Percentiles rank a stretch among this genome's conserved stretches.
These are phyloP conservation scores for Aspergillus piperis DNA, from an alignment of 2,329 filamentous ascomycete genomes.

Conservation along the genomic window DNA sequence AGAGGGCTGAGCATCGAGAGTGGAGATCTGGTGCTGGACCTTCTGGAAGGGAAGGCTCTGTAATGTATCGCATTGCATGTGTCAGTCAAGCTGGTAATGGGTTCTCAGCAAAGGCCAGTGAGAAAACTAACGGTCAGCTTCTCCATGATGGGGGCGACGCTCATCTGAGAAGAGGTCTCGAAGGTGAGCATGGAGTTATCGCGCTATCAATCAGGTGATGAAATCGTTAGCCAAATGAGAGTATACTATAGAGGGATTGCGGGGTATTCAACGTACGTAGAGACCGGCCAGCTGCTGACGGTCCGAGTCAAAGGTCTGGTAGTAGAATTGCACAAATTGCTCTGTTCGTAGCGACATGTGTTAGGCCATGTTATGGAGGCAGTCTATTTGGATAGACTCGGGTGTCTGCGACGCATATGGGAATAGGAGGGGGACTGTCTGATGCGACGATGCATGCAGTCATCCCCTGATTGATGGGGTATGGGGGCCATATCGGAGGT, in stretches of 20 bases:
- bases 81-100: background rate
- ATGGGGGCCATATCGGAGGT: background rate
- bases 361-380: conserved; percentile 19
- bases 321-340: conserved; percentile 89
- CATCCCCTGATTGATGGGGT: background rate
- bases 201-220: conserved; percentile 55
- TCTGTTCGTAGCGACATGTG: conserved; percentile 53
- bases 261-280: conserved; percentile 66
- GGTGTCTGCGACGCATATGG: background rate
- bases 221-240: background rate
- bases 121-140: conserved; percentile 71
- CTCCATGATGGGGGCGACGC: conserved; percentile 67
- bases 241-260: background rate
- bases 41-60: conserved; percentile 78
- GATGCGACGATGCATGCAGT: background rate
- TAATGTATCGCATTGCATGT: conserved; percentile 14
- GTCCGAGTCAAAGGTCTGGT: conserved; percentile 78
- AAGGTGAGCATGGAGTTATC: conserved; percentile 91
- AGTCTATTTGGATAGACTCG: conserved; percentile 1
- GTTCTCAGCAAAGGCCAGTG: background rate
- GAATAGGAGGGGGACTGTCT: background rate
- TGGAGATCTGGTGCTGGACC: conserved; percentile 75
- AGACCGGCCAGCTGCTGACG: conserved; percentile 66
- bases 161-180: conserved; percentile 69
- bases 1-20: conserved; percentile 81